phyloP scores from a whole-genome alignment of 2,329 filamentous ascomycete genomes.

The Aspergillus ochraceoroseus region DNA sequence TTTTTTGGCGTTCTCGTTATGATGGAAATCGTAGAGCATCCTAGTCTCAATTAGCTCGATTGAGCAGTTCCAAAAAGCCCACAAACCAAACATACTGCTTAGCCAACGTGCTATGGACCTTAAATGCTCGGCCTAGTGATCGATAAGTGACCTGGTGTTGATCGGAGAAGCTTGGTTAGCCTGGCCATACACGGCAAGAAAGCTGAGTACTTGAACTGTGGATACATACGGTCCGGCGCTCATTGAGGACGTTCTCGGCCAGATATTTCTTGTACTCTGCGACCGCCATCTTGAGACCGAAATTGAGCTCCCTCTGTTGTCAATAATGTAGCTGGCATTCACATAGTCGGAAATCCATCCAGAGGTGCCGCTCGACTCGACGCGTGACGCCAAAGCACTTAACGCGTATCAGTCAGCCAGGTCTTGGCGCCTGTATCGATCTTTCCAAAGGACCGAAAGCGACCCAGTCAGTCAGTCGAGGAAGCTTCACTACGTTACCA shows the following conservation, averaged over 20 bases:
- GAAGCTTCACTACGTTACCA: too few species aligned
- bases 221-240: conserved; percentile 62
- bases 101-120: conserved; percentile 77
- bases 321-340: background rate
- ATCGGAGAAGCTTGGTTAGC: too few species aligned
- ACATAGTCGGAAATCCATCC: conserved; percentile 5
- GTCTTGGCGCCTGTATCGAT: conserved; percentile 32
- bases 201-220: background rate
- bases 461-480: too few species aligned
- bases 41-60: conserved; percentile 41
- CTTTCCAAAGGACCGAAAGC: background rate
- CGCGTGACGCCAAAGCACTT: conserved; percentile 37
- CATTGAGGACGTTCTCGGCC: conserved; percentile 68
- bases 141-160: conserved; percentile 73
- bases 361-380: conserved; percentile 16
- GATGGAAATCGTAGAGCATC: conserved; percentile 83
- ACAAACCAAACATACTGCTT: conserved; percentile 65
- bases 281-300: conserved; percentile 34
- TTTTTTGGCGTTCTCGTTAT: conserved; percentile 68
- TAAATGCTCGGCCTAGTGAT: conserved; percentile 71
- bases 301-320: background rate
- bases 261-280: conserved; percentile 65
- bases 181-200: too few species aligned
- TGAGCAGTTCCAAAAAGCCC: background rate
- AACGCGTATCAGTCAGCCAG: conserved; percentile 41